phyloP scores from a whole-genome alignment of 176 grass and related monocot genomes.

The Oryza brachyantha region DNA sequence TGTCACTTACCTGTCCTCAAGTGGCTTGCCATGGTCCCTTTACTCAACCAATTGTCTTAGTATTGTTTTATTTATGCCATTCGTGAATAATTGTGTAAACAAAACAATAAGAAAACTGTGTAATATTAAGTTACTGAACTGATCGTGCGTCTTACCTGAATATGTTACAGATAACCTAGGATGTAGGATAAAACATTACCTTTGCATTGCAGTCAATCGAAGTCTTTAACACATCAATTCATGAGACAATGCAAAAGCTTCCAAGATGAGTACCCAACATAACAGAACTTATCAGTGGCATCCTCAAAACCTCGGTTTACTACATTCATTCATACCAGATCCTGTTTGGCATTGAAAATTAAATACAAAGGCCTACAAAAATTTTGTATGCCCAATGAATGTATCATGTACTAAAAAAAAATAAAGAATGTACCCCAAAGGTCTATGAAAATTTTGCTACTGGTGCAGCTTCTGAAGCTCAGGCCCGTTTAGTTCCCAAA shows the following conservation, averaged over 20 bases:
- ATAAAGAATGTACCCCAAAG: too few relatives aligned
- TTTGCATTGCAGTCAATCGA: neutral
- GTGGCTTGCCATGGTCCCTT: neutral
- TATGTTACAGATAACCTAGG: neutral
- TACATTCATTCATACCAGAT: neutral
- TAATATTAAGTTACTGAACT: neutral
- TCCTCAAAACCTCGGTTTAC: neutral
- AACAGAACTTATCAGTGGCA: neutral
- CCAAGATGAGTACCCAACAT: neutral
- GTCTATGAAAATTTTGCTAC: neutral
- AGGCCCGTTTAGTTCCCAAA: too few relatives aligned
- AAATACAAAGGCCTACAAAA: neutral
- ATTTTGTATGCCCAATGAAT: neutral
- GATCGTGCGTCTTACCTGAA: neutral
- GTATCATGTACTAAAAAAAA: too few relatives aligned
- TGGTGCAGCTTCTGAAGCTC: neutral
- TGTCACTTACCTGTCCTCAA: neutral
- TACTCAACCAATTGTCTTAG: neutral
- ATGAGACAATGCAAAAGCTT: neutral
- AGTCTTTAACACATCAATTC: neutral
- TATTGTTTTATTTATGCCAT: neutral
- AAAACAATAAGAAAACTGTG: neutral
- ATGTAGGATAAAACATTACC: neutral
- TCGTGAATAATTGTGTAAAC: neutral
- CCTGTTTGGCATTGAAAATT: neutral